phyloP scores from a whole-genome alignment of 768 basidiomycete species.

The Imleria badia region DNA sequence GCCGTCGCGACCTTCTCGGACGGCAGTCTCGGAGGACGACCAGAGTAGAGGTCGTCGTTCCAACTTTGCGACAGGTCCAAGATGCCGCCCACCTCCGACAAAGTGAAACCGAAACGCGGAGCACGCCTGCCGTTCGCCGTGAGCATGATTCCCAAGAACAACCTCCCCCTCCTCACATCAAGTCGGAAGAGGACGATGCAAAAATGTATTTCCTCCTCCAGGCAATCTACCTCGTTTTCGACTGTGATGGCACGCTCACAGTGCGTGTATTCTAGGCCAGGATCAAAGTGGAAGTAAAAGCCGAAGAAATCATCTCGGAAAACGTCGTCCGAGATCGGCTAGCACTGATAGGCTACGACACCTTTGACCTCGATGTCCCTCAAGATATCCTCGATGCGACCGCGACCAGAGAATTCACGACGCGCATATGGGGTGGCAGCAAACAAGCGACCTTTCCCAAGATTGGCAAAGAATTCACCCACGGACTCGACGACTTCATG shows the following conservation, averaged over 20 bases:
- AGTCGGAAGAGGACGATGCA: constrained; percentile 6
- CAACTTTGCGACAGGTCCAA: constrained; percentile 2
- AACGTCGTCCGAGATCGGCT: constrained; percentile 9
- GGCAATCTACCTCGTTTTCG: neutral
- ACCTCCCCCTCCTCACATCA: neutral
- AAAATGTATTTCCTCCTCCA: constrained; percentile 2
- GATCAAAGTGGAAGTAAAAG: constrained; percentile 10
- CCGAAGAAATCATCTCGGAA: constrained; percentile 2
- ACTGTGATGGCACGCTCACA: neutral
- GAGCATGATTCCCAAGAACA: constrained; percentile 2
- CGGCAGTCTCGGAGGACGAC: neutral
- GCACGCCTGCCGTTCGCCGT: neutral
- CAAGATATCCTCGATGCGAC: constrained; percentile 7
- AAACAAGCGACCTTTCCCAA: neutral
- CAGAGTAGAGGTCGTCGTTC: constrained; percentile 10
- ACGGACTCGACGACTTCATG: constrained; percentile 17
- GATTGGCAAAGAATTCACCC: constrained; percentile 6
- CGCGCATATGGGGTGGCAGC: constrained; percentile 12
- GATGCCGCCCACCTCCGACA: neutral
- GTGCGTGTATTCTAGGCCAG: neutral
- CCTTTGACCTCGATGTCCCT: constrained; percentile 8
- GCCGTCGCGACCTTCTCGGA: constrained; percentile 8
- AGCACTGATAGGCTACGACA: constrained; percentile 1
- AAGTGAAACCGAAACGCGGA: neutral
- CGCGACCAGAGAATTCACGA: neutral